Percentiles rank a stretch among this genome's conserved stretches.
These are phyloP conservation scores for Lavandula angustifolia DNA, from an alignment of 257 asterid species.

Conservation along the genomic window DNA sequence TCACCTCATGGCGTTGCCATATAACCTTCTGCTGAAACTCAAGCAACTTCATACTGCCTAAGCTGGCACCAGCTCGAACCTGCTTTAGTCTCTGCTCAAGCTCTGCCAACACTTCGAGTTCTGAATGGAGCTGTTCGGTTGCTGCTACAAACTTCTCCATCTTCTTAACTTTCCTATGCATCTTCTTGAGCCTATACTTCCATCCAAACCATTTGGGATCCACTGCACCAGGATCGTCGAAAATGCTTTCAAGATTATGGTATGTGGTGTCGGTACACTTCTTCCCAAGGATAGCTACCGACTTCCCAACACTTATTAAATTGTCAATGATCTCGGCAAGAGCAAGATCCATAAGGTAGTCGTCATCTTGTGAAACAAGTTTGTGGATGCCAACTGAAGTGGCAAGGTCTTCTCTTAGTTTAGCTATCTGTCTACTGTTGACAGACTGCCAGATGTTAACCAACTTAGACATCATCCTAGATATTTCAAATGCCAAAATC, in stretches of 20 bases:
- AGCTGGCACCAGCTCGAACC: slow-evolving; percentile 46
- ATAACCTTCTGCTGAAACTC: slow-evolving; percentile 63
- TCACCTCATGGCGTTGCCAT: slow-evolving; percentile 71
- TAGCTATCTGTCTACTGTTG: slow-evolving; percentile 45
- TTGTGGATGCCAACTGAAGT: slow-evolving; percentile 55
- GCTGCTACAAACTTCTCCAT: slow-evolving; percentile 70
- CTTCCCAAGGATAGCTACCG: slow-evolving; percentile 57
- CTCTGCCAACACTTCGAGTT: slow-evolving; percentile 57
- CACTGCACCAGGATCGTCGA: slow-evolving; percentile 48
- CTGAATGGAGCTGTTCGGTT: slow-evolving; percentile 60
- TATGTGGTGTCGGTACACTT: slow-evolving; percentile 57
- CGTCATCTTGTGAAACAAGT: slow-evolving; percentile 57
- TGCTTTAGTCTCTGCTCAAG: slow-evolving; percentile 55
- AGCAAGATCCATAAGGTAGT: slow-evolving; percentile 61
- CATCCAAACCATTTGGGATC: slow-evolving; percentile 57
- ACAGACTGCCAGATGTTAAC: slow-evolving; percentile 61
- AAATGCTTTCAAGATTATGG: slow-evolving; percentile 51
- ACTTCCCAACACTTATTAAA: slow-evolving; percentile 44
- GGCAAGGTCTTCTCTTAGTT: slow-evolving; percentile 54
- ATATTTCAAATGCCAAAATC: slow-evolving; percentile 60
- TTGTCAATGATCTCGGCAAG: slow-evolving; percentile 56
- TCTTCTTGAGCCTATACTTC: slow-evolving; percentile 65
- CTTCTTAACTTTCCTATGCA: slow-evolving; percentile 68
- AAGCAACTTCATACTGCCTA: slow-evolving; percentile 44
- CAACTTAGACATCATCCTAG: slow-evolving; percentile 66